These are phyloP conservation scores for Diplosphaera chodatii DNA, from an alignment of 139 green algal genomes.

Conservation along the genomic window DNA sequence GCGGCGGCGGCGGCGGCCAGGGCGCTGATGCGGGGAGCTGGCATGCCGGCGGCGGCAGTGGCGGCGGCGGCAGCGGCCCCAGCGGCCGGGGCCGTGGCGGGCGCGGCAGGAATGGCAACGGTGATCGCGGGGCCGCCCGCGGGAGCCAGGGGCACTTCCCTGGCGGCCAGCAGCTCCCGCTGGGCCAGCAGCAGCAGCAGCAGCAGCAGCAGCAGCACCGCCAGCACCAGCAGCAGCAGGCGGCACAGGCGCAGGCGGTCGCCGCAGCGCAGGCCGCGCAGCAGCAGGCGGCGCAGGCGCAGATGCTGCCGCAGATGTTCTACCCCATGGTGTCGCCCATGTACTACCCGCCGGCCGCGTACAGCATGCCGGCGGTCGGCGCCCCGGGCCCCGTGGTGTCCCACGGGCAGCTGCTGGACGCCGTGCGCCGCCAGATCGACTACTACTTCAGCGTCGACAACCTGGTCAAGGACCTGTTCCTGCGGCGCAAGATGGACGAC, in stretches of 20 bases:
- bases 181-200: too few relatives aligned
- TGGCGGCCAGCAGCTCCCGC: neutral
- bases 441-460: conserved; percentile 98
- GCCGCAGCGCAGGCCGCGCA: neutral
- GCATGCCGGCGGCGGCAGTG: neutral
- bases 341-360: conserved; percentile 69
- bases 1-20: conserved; percentile 13
- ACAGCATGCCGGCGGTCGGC: conserved; percentile 13
- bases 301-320: conserved; percentile 14
- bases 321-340: conserved; percentile 39
- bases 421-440: conserved; percentile 75
- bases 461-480: conserved; percentile 88
- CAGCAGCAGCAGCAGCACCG: neutral
- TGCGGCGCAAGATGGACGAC: conserved; percentile 90
- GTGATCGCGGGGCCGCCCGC: neutral
- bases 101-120: conserved; percentile 3
- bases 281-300: neutral
- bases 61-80: neutral
- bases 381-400: conserved; percentile 8
- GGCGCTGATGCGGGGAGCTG: neutral
- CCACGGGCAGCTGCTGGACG: conserved; percentile 44
- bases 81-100: conserved; percentile 5
- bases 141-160: conserved; percentile 2
- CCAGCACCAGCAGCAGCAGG: conserved; percentile 2
- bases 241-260: neutral